phyloP scores from a whole-genome alignment of 2,329 filamentous ascomycete genomes.

The Colletotrichum simmondsii region DNA sequence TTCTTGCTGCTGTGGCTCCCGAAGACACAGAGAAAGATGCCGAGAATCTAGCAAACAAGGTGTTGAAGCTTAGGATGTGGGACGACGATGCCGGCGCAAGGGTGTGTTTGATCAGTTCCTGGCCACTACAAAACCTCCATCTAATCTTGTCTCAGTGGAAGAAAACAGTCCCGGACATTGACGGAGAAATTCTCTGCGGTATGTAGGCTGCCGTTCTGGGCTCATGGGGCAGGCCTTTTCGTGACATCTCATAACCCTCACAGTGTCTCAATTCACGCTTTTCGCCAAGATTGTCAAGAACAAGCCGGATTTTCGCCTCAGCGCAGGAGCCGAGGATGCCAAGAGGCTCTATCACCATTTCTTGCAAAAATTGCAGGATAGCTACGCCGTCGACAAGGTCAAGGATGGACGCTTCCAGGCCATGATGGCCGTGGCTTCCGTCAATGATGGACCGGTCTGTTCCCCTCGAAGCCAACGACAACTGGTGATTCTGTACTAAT shows the following conservation, averaged over 20 bases:
- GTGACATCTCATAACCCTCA: background rate
- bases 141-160: slow-evolving; percentile 76
- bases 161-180: slow-evolving; percentile 85
- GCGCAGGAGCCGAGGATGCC: slow-evolving; percentile 81
- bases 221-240: background rate
- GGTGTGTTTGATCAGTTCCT: slow-evolving; percentile 54
- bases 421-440: slow-evolving; percentile 96
- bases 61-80: slow-evolving; percentile 93
- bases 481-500: background rate
- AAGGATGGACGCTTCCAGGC: slow-evolving; percentile 98
- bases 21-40: slow-evolving; percentile 91
- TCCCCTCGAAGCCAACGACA: background rate
- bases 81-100: slow-evolving; percentile 79
- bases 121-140: slow-evolving; percentile 1
- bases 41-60: slow-evolving; percentile 83
- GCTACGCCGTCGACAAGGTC: slow-evolving; percentile 79
- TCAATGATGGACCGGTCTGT: slow-evolving; percentile 82
- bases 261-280: slow-evolving; percentile 97
- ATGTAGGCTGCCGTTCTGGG: slow-evolving; percentile 43
- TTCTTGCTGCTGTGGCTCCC: slow-evolving; percentile 91
- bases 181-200: slow-evolving; percentile 96
- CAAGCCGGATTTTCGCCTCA: slow-evolving; percentile 94
- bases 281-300: slow-evolving; percentile 94
- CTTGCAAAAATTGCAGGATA: slow-evolving; percentile 77
- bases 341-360: slow-evolving; percentile 87